Evolutionary conservation across 2,329 filamentous ascomycete species (phyloP).

Genomic region (Paecilomyces niveus): DNA sequence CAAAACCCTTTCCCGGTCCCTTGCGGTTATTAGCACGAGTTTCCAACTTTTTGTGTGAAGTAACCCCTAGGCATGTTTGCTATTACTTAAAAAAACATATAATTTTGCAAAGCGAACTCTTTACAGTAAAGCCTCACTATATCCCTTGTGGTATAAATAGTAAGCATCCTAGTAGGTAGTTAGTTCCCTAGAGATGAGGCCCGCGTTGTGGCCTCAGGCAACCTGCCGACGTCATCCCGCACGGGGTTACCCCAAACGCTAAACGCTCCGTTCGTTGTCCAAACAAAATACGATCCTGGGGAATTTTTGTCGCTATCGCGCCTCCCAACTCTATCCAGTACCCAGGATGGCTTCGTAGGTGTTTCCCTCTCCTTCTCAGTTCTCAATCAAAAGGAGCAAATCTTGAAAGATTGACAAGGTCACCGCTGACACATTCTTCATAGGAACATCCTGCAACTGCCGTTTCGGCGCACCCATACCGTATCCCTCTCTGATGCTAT

Average conservation of each 20-base stretch:
- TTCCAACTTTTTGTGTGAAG: no score
- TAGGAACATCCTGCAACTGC: slow-evolving; percentile 59
- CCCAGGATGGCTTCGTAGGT: slow-evolving; percentile 31
- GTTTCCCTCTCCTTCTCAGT: background rate
- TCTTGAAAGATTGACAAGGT: background rate
- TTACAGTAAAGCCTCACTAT: no score
- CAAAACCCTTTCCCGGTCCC: no score
- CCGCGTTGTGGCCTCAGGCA: background rate
- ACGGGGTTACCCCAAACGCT: background rate
- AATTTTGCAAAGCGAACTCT: no score
- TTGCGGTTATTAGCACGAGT: no score
- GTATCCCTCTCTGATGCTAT: slow-evolving; percentile 75
- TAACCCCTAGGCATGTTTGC: no score
- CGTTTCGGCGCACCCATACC: slow-evolving; percentile 78
- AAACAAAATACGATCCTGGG: background rate
- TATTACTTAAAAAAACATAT: no score
- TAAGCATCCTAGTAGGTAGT: no score
- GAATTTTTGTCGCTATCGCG: background rate
- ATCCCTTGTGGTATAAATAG: no score
- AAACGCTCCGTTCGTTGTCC: background rate
- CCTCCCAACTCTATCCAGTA: background rate
- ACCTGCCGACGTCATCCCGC: background rate
- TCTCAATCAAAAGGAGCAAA: background rate
- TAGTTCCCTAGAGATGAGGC: background rate
- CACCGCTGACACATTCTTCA: slow-evolving; percentile 3